Conservation (phyloP, 805 yeast species). For the Candida ortonii region DNA sequence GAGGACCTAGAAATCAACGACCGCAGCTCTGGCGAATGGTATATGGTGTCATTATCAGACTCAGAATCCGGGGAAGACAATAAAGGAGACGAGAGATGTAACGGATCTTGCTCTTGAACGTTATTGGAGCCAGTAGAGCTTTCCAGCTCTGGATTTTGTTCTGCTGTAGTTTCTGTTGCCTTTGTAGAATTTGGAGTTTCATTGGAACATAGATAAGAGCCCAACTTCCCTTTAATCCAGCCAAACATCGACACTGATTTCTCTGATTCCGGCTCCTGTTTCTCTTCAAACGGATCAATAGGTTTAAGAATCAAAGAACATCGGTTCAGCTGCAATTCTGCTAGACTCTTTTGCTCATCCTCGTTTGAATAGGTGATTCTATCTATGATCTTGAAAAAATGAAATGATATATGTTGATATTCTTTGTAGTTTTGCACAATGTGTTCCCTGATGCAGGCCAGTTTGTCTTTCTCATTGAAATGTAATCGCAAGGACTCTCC, state of each 20-base stretch:
- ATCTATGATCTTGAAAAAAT: slow-evolving; percentile 54
- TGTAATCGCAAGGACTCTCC: slow-evolving; percentile 55
- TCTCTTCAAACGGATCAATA: slow-evolving; percentile 26
- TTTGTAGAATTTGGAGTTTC: not conserved
- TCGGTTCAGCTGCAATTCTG: slow-evolving; percentile 56
- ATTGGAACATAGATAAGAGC: slow-evolving; percentile 11
- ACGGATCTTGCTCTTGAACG: no score
- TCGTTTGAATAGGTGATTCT: slow-evolving; percentile 59
- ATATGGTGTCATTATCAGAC: slow-evolving; percentile 23
- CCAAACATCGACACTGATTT: slow-evolving; percentile 16
- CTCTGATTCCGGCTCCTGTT: slow-evolving; percentile 11
- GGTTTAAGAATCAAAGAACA: slow-evolving; percentile 77
- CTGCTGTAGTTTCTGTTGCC: not conserved
- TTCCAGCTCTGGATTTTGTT: no score
- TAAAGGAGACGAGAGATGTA: no score
- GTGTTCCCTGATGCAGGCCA: slow-evolving; percentile 61
- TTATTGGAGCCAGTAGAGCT: no score
- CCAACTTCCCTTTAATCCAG: slow-evolving; percentile 28
- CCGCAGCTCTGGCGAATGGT: slow-evolving; percentile 27
- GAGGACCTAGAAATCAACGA: slow-evolving; percentile 20
- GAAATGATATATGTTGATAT: slow-evolving; percentile 48
- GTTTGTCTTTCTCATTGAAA: slow-evolving; percentile 44
- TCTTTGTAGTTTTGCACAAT: slow-evolving; percentile 46
- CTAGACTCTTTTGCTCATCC: slow-evolving; percentile 56
- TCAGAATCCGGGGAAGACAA: slow-evolving; percentile 16